Percentiles rank a stretch among this genome's conserved stretches.
These are phyloP conservation scores for Metarhizium brunneum DNA, from an alignment of 2,329 filamentous ascomycete genomes.

Conservation along the genomic window DNA sequence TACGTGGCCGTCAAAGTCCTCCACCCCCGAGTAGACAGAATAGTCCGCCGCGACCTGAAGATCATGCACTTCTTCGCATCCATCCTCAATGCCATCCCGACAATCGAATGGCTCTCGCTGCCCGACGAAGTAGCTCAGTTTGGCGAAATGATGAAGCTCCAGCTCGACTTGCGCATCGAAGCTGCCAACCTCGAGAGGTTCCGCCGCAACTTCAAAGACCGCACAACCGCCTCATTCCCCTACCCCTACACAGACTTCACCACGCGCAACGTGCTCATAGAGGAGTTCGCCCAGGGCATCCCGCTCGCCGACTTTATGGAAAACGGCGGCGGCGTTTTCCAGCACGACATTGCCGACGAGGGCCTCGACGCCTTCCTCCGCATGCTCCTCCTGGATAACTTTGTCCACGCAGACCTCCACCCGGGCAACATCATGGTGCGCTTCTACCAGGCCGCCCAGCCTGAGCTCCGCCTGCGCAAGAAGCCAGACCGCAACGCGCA, in stretches of 20 bases:
- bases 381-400: slow-evolving; percentile 96
- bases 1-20: slow-evolving; percentile 96
- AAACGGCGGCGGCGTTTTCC: slow-evolving; percentile 84
- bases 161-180: slow-evolving; percentile 90
- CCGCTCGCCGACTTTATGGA: slow-evolving; percentile 84
- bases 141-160: slow-evolving; percentile 97
- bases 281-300: slow-evolving; percentile 93
- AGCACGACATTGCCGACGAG: slow-evolving; percentile 89
- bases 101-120: slow-evolving; percentile 93
- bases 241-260: slow-evolving; percentile 90
- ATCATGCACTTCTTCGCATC: slow-evolving; percentile 93
- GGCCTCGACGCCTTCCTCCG: slow-evolving; percentile 91
- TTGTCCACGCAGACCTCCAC: slow-evolving; percentile 91
- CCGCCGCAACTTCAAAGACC: slow-evolving; percentile 79
- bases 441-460: slow-evolving; percentile 77
- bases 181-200: slow-evolving; percentile 83
- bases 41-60: slow-evolving; percentile 78
- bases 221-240: slow-evolving; percentile 93
- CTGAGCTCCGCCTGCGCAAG: slow-evolving; percentile 42
- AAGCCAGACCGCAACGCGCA: slow-evolving; percentile 20
- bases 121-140: slow-evolving; percentile 92
- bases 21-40: slow-evolving; percentile 82
- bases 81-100: slow-evolving; percentile 76
- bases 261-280: slow-evolving; percentile 82
- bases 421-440: slow-evolving; percentile 99